Evolutionary conservation across 2,329 filamentous ascomycete genomes (phyloP).

Genomic region (Colletotrichum tamarilloi): DNA sequence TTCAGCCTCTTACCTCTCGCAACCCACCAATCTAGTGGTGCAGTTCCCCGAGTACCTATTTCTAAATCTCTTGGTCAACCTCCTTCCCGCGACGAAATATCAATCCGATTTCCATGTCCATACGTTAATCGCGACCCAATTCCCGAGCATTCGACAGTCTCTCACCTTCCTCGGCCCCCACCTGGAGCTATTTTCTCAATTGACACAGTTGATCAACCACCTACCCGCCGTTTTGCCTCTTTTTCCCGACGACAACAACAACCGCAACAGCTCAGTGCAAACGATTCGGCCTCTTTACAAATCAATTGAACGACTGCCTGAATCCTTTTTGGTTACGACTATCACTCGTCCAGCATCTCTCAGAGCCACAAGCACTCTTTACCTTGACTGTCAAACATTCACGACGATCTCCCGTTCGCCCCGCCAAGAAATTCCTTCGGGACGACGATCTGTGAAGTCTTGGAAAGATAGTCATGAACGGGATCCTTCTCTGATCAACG

Average conservation of each 20-base stretch:
- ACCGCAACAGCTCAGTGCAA: slow-evolving; percentile 6
- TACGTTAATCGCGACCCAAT: slow-evolving; percentile 9
- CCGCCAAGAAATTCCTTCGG: background rate
- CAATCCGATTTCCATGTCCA: background rate
- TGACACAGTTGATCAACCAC: slow-evolving; percentile 36
- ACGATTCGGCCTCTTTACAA: background rate
- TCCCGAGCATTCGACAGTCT: slow-evolving; percentile 3
- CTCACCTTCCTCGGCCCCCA: slow-evolving; percentile 17
- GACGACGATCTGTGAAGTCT: slow-evolving; percentile 1
- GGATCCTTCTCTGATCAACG: slow-evolving; percentile 6
- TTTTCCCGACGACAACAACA: background rate
- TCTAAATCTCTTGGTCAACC: background rate
- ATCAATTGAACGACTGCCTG: slow-evolving; percentile 39
- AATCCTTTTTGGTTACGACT: slow-evolving; percentile 47
- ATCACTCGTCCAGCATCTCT: slow-evolving; percentile 43
- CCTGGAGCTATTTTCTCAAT: slow-evolving; percentile 33
- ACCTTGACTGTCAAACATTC: slow-evolving; percentile 1
- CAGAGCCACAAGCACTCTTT: slow-evolving; percentile 35
- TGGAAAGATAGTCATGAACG: slow-evolving; percentile 28
- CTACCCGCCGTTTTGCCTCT: slow-evolving; percentile 32
- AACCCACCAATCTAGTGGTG: background rate
- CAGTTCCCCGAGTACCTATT: slow-evolving; percentile 7
- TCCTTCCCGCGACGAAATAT: slow-evolving; percentile 18
- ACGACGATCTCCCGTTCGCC: background rate
- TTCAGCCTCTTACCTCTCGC: slow-evolving; percentile 18